Base-by-base conservation (phyloP, 768 basidiomycete genomes). In the Cystoderma amianthinum region DNA sequence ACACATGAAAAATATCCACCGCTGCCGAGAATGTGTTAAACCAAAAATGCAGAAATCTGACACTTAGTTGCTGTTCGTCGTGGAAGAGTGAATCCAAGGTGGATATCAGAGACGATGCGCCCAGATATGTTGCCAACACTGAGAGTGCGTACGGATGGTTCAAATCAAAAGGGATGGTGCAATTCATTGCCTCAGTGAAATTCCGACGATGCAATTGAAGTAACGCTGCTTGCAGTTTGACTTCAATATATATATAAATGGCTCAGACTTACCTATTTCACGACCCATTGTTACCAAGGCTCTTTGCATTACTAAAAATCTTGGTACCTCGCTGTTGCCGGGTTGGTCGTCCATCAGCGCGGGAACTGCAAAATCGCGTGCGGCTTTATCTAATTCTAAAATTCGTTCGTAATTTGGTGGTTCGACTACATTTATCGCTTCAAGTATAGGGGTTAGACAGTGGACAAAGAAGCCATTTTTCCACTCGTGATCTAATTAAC, bases 11-110 rank as follows among this genome's bases (percentile, higher is more conserved):
- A 32, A 12, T 23, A n/a, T 6, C 11, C 17, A 83, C 83, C 44
- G 78, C 78, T 5, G 80, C 80, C 33, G 83, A 83, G 55, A 83
- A 84, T 15, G 75, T 67, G 51, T 86, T 83, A 44, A 81, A 80
- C 84, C 85, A 88, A 50, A 83, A 77, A 54, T 78, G 74, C 57
- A 82, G 69, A 48, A 83, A 81, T 21, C 85, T 71, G 39, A 72
- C 71, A 46, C 75, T 77, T 38, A 85, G 58, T 48, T 79, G 73
- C 5, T 76, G 72, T 53, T 82, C 75, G 45, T 72, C 67, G 28
- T 71, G 62, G 54, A 74, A 80, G 17, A 85, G 59, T 24, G 64
- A 67, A 46, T 78, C 72, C 13, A 83, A 58, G 2, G 74, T 68
- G 48, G 69, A 68, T 21, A 85, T 76, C 39, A 86, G 60, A 28